phyloP scores from a whole-genome alignment of 495 filamentous ascomycete species.

The Aspergillus baeticus region DNA sequence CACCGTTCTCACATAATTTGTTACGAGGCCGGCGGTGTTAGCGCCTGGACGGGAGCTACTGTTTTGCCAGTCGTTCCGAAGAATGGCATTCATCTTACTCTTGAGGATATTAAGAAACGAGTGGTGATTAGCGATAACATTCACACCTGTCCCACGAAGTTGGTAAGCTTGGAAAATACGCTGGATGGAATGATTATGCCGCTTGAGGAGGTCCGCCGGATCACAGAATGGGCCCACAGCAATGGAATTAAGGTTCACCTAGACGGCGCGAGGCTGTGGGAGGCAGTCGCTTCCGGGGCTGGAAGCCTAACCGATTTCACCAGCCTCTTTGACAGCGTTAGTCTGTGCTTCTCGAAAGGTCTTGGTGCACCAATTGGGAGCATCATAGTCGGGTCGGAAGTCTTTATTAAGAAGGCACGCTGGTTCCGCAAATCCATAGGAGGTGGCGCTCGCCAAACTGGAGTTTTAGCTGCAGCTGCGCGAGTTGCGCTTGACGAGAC shows the following conservation, averaged over 20 bases:
- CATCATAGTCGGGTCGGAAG: slow-evolving; percentile 65
- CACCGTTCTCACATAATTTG: slow-evolving; percentile 46
- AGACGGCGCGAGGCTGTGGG: slow-evolving; percentile 85
- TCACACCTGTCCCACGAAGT: slow-evolving; percentile 63
- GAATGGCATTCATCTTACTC: slow-evolving; percentile 73
- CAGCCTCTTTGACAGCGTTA: slow-evolving; percentile 73
- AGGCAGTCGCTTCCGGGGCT: slow-evolving; percentile 61
- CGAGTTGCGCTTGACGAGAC: slow-evolving; percentile 50
- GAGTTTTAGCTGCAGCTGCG: slow-evolving; percentile 47
- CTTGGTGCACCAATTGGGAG: slow-evolving; percentile 86
- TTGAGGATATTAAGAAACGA: slow-evolving; percentile 67
- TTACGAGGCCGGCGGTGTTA: slow-evolving; percentile 52
- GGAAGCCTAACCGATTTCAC: slow-evolving; percentile 66
- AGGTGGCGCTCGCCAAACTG: slow-evolving; percentile 74
- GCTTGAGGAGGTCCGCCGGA: slow-evolving; percentile 62
- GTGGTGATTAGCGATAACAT: slow-evolving; percentile 41
- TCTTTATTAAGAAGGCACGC: slow-evolving; percentile 67
- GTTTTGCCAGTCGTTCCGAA: slow-evolving; percentile 37
- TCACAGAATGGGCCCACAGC: slow-evolving; percentile 66
- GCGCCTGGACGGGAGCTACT: slow-evolving; percentile 44
- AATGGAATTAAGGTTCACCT: slow-evolving; percentile 73
- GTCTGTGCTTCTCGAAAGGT: slow-evolving; percentile 85
- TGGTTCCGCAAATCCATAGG: slow-evolving; percentile 85
- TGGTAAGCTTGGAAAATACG: slow-evolving; percentile 87
- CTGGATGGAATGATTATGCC: slow-evolving; percentile 78